Percentiles rank a stretch among this genome's conserved stretches.
Conservation (phyloP, 2,329 filamentous ascomycete species). For the Gliomastix tumulicola region DNA sequence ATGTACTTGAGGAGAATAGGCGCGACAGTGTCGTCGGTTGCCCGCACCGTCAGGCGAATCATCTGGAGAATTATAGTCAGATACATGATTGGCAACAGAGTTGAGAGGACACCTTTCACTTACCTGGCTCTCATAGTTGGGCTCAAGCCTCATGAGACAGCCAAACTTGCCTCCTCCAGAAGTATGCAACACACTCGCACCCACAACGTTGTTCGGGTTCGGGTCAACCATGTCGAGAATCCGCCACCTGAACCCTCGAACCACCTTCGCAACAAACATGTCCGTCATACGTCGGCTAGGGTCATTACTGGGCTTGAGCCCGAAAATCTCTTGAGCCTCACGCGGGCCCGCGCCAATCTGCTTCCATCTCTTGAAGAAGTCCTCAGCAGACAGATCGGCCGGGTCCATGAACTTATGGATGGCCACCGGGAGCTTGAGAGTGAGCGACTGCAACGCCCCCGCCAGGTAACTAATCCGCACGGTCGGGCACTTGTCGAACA, state of each 20-base stretch:
- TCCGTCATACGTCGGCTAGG: constrained; percentile 58
- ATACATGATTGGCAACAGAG: too few relatives aligned
- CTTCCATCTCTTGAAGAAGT: constrained; percentile 99
- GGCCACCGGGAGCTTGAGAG: constrained; percentile 79
- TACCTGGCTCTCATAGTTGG: constrained; percentile 88
- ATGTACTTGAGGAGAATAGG: constrained; percentile 74
- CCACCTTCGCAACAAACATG: constrained; percentile 61
- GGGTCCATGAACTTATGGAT: constrained; percentile 97
- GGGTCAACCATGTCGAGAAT: constrained; percentile 81
- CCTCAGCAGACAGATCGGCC: constrained; percentile 76
- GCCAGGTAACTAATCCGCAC: constrained; percentile 92
- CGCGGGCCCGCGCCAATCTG: constrained; percentile 87
- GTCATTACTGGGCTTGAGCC: constrained; percentile 43
- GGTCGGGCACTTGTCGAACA: constrained; percentile 80
- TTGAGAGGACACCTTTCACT: constrained; percentile 21
- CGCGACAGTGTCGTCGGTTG: constrained; percentile 86
- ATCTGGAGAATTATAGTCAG: constrained; percentile 51
- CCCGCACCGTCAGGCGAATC: constrained; percentile 88
- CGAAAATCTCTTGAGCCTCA: constrained; percentile 84
- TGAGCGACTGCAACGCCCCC: constrained; percentile 86
- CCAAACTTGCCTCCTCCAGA: constrained; percentile 84
- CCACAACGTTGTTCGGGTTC: constrained; percentile 89
- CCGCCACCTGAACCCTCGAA: constrained; percentile 86
- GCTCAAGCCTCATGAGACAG: constrained; percentile 87
- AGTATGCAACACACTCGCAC: constrained; percentile 79